phyloP scores from a whole-genome alignment of 441 rosid genomes.

The Dalechampia spathulata region DNA sequence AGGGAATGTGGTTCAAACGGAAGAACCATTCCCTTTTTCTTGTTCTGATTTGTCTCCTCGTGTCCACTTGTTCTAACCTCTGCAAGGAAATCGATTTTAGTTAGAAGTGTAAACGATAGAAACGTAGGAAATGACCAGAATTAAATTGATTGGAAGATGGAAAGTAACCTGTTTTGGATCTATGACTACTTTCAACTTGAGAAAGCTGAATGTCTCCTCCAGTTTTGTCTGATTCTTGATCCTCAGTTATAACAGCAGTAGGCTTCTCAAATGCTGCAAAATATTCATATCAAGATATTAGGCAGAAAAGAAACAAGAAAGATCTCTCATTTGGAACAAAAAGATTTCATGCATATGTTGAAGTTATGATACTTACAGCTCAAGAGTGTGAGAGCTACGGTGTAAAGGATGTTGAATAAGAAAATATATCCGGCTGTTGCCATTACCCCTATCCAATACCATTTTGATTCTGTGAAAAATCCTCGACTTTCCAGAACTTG shows the following conservation, averaged over 20 bases:
- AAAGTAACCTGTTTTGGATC: no score
- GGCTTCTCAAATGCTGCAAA: no score
- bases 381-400: conserved; percentile 42
- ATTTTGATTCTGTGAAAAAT: conserved; percentile 32
- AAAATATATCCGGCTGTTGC: conserved; percentile 39
- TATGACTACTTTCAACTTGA: no score
- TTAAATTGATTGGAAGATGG: no score
- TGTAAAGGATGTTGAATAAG: conserved; percentile 39
- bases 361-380: conserved; percentile 39
- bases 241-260: no score
- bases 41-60: conserved; percentile 10
- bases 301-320: no score
- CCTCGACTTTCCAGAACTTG: conserved; percentile 42
- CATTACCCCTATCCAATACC: conserved; percentile 69
- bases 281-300: not conserved
- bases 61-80: not conserved
- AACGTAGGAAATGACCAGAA: no score
- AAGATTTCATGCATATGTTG: not conserved
- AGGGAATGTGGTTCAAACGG: conserved; percentile 75
- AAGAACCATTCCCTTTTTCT: conserved; percentile 76
- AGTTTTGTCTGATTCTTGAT: no score
- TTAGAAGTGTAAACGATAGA: no score
- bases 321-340: no score
- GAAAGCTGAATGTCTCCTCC: not conserved
- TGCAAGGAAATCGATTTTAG: not conserved